Base-by-base conservation (phyloP, 2,329 filamentous ascomycete genomes). In the Calonectria leucothoes region DNA sequence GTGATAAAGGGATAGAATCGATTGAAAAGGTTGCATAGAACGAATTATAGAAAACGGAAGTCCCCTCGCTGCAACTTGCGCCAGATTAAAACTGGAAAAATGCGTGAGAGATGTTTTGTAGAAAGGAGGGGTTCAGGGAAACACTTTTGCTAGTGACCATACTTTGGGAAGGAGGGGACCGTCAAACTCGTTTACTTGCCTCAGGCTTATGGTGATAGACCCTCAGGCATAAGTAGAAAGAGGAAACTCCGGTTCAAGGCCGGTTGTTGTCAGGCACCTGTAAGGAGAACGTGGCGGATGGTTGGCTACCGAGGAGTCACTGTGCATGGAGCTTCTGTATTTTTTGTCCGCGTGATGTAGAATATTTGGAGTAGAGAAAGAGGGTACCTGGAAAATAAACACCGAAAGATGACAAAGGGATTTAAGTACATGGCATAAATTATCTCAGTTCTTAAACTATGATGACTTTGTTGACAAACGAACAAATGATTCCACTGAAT, bases 231-330 rank as follows among this genome's bases (percentile, higher is more conserved):
- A 59, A 69, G 31, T 11, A 66, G 66, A 51, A 72, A 63, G 66
- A 66, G 59, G 57, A 59, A 51, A 49, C 29, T 45, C 23, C 49
- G 39, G 25, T 31, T 37, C 39, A 39, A 61, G 37, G 51, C 64
- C 6, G 49, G 65, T 65, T 27, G 48, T 63, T 42, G 29, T 49
- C 57, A 65, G 35, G 65, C 65, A 65, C 37, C 55, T 69, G 35
- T 27, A 42, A 49, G 37, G 27, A 39, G 33, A 39, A 33, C 31
- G 31, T 48, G 31, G 20, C 23, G 48, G 39, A 42, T 55, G 64
- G 35, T 55, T 67, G 45, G 55, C 14, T 48, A 20, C 31, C 31
- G 10, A 6, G 35, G 29, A n/a, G 29, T 31, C 23, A 39, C 23
- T 35, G 27, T 12, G n/a, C 17, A 45, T 23, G 49, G 8, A 27